phyloP scores from a whole-genome alignment of 2,329 filamentous ascomycete genomes.

The Fusarium protoensiforme region DNA sequence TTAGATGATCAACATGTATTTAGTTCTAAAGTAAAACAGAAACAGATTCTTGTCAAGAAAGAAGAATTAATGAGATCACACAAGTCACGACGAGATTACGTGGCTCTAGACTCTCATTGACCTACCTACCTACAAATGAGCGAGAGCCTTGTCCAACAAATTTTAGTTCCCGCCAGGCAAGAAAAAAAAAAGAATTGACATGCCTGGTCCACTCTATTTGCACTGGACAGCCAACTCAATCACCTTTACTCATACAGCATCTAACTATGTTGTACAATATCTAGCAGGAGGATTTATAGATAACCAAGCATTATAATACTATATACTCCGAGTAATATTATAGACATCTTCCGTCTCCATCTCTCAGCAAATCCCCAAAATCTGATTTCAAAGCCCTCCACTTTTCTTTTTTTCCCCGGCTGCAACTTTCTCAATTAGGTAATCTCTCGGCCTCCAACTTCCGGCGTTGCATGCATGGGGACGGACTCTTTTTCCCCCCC shows the following conservation, averaged over 20 bases:
- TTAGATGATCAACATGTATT: neutral
- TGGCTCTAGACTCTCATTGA: neutral
- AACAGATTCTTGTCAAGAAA: neutral
- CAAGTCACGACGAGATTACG: neutral
- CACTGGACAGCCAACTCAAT: neutral
- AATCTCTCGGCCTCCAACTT: slow-evolving; percentile 17
- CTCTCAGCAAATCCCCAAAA: slow-evolving; percentile 21
- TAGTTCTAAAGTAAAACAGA: neutral
- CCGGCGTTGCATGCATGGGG: slow-evolving; percentile 6
- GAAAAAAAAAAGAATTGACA: neutral
- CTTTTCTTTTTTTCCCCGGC: slow-evolving; percentile 7
- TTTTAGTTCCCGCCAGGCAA: neutral
- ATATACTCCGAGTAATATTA: neutral
- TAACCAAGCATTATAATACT: neutral
- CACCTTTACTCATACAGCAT: neutral
- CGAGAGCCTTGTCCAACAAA: neutral
- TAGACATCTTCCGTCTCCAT: neutral
- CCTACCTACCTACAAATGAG: neutral
- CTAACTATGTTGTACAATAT: neutral
- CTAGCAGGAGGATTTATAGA: neutral
- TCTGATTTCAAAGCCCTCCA: slow-evolving; percentile 41
- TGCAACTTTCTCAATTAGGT: slow-evolving; percentile 18
- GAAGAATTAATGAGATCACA: neutral
- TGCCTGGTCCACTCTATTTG: neutral
- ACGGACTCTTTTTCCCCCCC: neutral